Evolutionary conservation across 345 rosid genomes (phyloP), one percentile per base, ranked within the genome.

Genomic region (Raphanus raphanistrum): DNA sequence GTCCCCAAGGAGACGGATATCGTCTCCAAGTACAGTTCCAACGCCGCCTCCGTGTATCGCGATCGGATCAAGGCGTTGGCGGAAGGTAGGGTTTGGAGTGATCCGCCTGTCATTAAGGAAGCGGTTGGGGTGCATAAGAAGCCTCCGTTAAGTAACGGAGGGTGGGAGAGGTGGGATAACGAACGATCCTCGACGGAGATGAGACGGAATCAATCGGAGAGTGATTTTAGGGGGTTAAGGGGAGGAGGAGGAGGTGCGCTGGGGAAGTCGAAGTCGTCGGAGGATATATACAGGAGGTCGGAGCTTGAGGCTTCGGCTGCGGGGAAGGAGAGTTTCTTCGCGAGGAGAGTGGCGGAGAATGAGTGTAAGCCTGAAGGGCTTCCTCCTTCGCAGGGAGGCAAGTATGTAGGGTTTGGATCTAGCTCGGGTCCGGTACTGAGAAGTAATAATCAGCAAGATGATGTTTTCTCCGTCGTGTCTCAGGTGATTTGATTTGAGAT

Each of bases 371-470:
- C 99, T 1, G 98, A 92, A 15, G 99, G 94, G 0, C 16, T 95
- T 33, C 97, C 98, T 2, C 99, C 99, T 1, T 91, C 99, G 1
- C 92, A 88, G 73, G 98, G 98, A 0, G 99, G 99, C 21, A 95
- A 91, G 83, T 92, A 91, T 77, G 97, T 92, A 0, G 99, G 99
- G 28, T 95, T 92, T 54, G 99, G 99, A 75, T 95, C 98, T 11
- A 84, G 87, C 73, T 88, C 96, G 8, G 73, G 86, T 55, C 87
- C 88, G 58, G 43, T 87, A 10, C 80, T 81, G 77, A 76, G 77
- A 60, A 79, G 81, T 77, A 87, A 82, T 79, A 87, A 83, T 82
- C 72, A 87, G 4, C 91, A 90, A 29, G 94, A 83, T 33, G 98
- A 92, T 52, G 93, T 91, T 58, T 78, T 91, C 52, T 89, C 93